phyloP scores from a whole-genome alignment of 2,329 filamentous ascomycete genomes.

The Colletotrichum chlorophyti region DNA sequence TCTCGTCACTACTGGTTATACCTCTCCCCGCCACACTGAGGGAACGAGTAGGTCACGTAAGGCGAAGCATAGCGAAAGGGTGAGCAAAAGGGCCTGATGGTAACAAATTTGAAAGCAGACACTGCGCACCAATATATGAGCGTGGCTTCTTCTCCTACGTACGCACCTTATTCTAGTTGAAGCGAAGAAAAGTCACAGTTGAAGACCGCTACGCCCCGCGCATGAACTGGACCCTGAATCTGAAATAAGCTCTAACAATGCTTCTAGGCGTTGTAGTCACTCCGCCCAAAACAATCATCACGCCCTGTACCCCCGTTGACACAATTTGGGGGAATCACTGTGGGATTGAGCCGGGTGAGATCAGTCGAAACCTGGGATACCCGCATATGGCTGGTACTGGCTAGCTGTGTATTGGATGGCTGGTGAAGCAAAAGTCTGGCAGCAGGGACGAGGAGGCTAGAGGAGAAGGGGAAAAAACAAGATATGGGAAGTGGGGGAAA shows the following conservation, averaged over 20 bases:
- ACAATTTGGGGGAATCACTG: no score
- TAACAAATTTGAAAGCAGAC: no score
- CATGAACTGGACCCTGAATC: slow-evolving; percentile 21
- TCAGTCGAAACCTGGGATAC: no score
- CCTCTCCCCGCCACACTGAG: no score
- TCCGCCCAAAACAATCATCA: neutral
- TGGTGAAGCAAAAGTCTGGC: neutral
- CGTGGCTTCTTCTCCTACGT: no score
- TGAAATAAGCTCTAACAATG: slow-evolving; percentile 2
- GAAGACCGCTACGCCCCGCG: slow-evolving; percentile 9
- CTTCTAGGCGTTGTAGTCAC: neutral
- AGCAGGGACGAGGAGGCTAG: neutral
- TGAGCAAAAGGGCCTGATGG: no score
- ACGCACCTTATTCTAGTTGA: neutral
- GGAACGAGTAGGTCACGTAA: no score
- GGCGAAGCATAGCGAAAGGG: no score
- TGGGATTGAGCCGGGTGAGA: no score
- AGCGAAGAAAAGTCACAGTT: slow-evolving; percentile 16
- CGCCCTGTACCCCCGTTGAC: no score
- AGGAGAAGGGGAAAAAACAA: slow-evolving; percentile 17
- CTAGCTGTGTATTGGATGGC: slow-evolving; percentile 2
- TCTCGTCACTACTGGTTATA: neutral
- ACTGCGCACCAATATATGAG: no score
- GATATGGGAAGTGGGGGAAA: slow-evolving; percentile 10
- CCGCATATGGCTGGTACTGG: neutral